A percentile compares a stretch with the other conserved stretches of the same genome.
Conservation (phyloP, 2,329 filamentous ascomycete genomes). For the Didymella sp. region DNA sequence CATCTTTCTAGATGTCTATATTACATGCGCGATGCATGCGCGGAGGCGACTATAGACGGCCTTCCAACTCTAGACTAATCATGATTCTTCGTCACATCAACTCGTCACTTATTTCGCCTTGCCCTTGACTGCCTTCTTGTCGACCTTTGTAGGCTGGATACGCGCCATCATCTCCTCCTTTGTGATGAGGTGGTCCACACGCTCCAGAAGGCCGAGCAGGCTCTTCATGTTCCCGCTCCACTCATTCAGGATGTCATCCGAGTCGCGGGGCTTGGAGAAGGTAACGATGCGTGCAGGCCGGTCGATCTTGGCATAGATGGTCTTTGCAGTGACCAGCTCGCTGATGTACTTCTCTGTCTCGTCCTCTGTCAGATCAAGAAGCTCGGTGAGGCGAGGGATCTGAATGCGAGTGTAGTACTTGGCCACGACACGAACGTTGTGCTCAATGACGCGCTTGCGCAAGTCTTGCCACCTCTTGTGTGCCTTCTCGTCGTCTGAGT, state of each 20-base stretch:
- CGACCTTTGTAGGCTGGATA: slow-evolving; percentile 73
- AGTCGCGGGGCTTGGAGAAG: slow-evolving; percentile 93
- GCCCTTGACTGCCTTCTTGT: slow-evolving; percentile 51
- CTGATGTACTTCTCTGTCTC: slow-evolving; percentile 99
- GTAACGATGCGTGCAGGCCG: slow-evolving; percentile 88
- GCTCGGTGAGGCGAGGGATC: slow-evolving; percentile 85
- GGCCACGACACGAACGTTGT: slow-evolving; percentile 96
- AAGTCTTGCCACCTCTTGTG: slow-evolving; percentile 90
- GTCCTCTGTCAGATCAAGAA: slow-evolving; percentile 90
- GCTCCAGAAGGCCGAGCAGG: slow-evolving; percentile 80
- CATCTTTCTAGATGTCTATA: slow-evolving; percentile 39
- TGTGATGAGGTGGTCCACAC: slow-evolving; percentile 97
- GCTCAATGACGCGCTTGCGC: slow-evolving; percentile 97
- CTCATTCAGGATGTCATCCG: slow-evolving; percentile 95
- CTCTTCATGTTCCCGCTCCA: slow-evolving; percentile 99
- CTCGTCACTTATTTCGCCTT: slow-evolving; percentile 38
- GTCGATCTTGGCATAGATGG: slow-evolving; percentile 97
- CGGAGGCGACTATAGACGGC: slow-evolving; percentile 35
- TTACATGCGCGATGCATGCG: slow-evolving; percentile 46
- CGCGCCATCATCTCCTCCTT: slow-evolving; percentile 99
- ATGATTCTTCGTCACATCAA: slow-evolving; percentile 24
- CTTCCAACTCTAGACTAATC: slow-evolving; percentile 44
- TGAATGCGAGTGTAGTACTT: slow-evolving; percentile 99
- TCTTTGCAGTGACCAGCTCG: slow-evolving; percentile 95
- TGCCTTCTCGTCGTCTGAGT: slow-evolving; percentile 78